Evolutionary conservation across 192 early-diverging fungal genomes (phyloP), one percentile per base, ranked within the genome.

Genomic region (Radiomyces spectabilis): DNA sequence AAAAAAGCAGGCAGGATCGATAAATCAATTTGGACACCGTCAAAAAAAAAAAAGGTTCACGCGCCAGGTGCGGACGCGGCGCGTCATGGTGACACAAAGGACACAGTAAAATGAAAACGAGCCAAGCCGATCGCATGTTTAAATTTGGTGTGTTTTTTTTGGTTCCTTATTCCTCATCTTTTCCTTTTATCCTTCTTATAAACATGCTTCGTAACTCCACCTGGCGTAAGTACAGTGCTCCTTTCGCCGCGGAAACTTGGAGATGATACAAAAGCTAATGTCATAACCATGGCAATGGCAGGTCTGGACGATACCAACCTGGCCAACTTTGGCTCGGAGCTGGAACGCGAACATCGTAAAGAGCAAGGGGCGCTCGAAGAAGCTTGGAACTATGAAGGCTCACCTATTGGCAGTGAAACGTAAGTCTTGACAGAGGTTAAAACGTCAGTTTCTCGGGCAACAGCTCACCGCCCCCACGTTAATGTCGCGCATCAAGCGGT

Each of bases 401-500:
- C 64, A 7, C 43, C 18, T 41, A 42, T 66, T 45, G 64, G 64
- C 13, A 21, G 56, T 12, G 35, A 59, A 30, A 13, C n/a, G 64
- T 66, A 55, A 58, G 54, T 34, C 10, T n/a, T 4, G 0, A 15
- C n/a, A 24, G 41, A 43, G 41, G 10, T 5, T 18, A 6, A 19
- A 18, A 13, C 5, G 9, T 13, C 41, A 18, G 9, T 43, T 43
- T 18, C 13, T 9, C 25, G n/a, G n/a, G n/a, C n/a, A n/a, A n/a
- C n/a, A n/a, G n/a, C n/a, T n/a, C n/a, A n/a, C n/a, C n/a, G n/a
- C n/a, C n/a, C n/a, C n/a, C n/a, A n/a, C n/a, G n/a, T n/a, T n/a
- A n/a, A n/a, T n/a, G n/a, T 32, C n/a, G 1, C 13, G 24, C 29
- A 3, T 4, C 31, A 12, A 83, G 76, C 21, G 85, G 86, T 22